A percentile compares a stretch with the other conserved stretches of the same genome.
Evolutionary conservation across 176 grass and related monocot species (phyloP).

Genomic region (Musa beccarii): DNA sequence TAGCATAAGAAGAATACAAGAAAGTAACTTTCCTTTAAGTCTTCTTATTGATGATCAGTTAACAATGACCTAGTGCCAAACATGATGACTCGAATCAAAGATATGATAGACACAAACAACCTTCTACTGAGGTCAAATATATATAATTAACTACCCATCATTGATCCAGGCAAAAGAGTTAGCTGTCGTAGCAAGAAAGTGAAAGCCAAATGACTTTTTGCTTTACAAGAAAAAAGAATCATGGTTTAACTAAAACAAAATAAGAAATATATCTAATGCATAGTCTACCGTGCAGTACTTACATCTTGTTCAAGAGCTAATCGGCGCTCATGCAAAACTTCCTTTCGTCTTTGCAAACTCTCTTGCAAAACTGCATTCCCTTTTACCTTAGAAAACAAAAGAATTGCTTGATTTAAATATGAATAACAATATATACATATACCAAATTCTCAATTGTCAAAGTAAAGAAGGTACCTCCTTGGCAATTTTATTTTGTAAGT

Average conservation of each 20-base stretch:
- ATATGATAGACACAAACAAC: too few relatives aligned
- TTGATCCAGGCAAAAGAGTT: neutral
- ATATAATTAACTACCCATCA: neutral
- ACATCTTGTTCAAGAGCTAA: slow-evolving; percentile 88
- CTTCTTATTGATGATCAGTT: too few relatives aligned
- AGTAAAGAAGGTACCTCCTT: slow-evolving; percentile 50
- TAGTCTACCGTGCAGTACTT: slow-evolving; percentile 26
- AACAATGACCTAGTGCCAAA: too few relatives aligned
- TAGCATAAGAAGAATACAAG: too few relatives aligned
- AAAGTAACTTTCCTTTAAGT: too few relatives aligned
- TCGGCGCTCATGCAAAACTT: slow-evolving; percentile 49
- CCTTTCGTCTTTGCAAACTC: slow-evolving; percentile 63
- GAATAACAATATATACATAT: neutral
- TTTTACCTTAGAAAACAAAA: slow-evolving; percentile 53
- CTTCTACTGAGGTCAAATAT: too few relatives aligned
- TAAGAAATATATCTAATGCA: slow-evolving; percentile 13
- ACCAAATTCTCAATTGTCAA: neutral
- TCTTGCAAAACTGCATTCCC: slow-evolving; percentile 64
- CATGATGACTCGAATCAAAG: too few relatives aligned
- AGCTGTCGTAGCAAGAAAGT: neutral
- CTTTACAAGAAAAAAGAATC: neutral
- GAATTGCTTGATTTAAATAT: neutral
- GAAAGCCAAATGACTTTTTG: neutral
- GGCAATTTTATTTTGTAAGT: slow-evolving; percentile 79
- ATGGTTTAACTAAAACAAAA: neutral